These are phyloP conservation scores for Phylloporus sp. DNA, from an alignment of 768 basidiomycete species.

Conservation along the genomic window DNA sequence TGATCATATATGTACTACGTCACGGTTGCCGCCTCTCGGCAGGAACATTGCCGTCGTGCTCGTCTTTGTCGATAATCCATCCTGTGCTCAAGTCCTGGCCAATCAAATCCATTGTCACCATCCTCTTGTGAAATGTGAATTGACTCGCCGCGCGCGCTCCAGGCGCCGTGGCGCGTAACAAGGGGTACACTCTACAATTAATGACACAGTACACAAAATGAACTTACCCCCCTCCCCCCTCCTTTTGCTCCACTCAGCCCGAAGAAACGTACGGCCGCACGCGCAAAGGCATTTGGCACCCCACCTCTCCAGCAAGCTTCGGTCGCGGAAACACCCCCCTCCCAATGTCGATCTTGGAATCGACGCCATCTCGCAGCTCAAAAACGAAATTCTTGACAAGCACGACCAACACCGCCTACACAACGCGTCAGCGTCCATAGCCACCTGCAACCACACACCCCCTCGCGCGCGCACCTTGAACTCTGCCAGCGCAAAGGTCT, in stretches of 20 bases:
- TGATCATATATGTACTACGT: no score
- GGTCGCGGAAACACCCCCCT: constrained; percentile 8
- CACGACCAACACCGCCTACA: constrained; percentile 39
- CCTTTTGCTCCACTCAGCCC: background rate
- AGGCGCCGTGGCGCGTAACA: no score
- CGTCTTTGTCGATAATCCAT: no score
- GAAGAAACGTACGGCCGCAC: constrained; percentile 8
- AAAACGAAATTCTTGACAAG: constrained; percentile 38
- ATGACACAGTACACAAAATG: no score
- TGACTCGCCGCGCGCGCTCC: no score
- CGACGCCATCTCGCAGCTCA: constrained; percentile 34
- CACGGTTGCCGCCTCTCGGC: no score
- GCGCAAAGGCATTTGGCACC: constrained; percentile 22
- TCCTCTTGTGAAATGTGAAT: no score
- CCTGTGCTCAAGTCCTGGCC: no score
- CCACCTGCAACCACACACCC: background rate
- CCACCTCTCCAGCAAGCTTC: constrained; percentile 15
- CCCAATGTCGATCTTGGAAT: constrained; percentile 10
- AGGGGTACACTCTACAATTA: no score
- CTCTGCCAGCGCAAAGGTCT: constrained; percentile 39
- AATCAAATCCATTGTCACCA: no score
- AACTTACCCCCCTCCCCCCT: no score
- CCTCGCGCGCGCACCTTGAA: constrained; percentile 23
- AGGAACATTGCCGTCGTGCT: no score
- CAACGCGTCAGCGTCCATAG: background rate